Evolutionary conservation across 1,284 basidiomycete genomes (phyloP).

Genomic region (Tylopilus orsonianus): DNA sequence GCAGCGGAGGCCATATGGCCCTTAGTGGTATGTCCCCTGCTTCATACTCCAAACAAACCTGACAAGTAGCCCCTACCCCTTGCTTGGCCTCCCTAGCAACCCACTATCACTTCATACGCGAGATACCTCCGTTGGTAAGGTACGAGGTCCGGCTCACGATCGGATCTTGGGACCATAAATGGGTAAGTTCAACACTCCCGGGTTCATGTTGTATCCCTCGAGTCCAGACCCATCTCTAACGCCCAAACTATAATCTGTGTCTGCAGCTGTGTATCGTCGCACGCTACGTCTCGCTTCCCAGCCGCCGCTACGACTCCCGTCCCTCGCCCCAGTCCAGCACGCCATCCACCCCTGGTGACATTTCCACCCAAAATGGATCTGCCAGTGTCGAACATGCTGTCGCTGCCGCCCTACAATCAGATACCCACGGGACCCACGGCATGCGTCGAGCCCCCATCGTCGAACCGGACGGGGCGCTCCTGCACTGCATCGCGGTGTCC

Average conservation of each 20-base stretch:
- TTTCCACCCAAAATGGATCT: constrained; percentile 9
- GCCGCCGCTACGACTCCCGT: neutral
- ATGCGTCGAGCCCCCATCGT: constrained; percentile 28
- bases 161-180: constrained; percentile 80
- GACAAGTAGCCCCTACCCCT: neutral
- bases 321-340: constrained; percentile 4
- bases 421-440: neutral
- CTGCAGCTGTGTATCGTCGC: constrained; percentile 25
- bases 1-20: constrained; percentile 66
- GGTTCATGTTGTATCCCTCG: neutral
- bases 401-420: constrained; percentile 37
- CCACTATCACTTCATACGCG: constrained; percentile 71
- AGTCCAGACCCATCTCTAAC: too few relatives aligned
- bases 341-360: constrained; percentile 8
- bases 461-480: constrained; percentile 48
- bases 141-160: constrained; percentile 71
- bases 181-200: constrained; percentile 50
- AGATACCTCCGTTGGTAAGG: constrained; percentile 70
- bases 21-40: constrained; percentile 54
- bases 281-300: constrained; percentile 31
- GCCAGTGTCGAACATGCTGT: constrained; percentile 29
- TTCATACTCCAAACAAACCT: neutral
- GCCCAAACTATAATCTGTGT: too few relatives aligned
- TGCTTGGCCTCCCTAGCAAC: too few relatives aligned
- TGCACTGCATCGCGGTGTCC: constrained; percentile 69